Percentiles rank a stretch among this genome's conserved stretches.
phyloP scores from a whole-genome alignment of 768 basidiomycete genomes.

The Rubroboletus pulcherrimus region DNA sequence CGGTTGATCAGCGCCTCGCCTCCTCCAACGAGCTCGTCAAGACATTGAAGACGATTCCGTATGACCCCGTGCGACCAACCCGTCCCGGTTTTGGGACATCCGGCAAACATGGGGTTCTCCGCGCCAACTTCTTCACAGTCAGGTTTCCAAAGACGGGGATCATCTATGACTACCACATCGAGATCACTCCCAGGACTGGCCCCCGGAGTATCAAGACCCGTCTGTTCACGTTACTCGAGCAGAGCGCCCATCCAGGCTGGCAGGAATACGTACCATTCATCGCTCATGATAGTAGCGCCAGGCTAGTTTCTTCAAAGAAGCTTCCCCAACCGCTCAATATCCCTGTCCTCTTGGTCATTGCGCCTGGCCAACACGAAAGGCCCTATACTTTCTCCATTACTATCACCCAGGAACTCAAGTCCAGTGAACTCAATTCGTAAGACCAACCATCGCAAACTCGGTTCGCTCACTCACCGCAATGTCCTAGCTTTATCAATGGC shows the following conservation, averaged over 20 bases:
- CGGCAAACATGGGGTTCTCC: constrained; percentile 39
- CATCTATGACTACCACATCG: constrained; percentile 45
- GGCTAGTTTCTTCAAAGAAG: constrained; percentile 38
- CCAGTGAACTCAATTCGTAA: constrained; percentile 31
- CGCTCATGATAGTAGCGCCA: constrained; percentile 41
- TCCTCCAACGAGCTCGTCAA: constrained; percentile 25
- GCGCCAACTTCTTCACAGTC: constrained; percentile 50
- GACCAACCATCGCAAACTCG: constrained; percentile 3
- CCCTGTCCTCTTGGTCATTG: constrained; percentile 24
- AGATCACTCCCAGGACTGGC: constrained; percentile 33
- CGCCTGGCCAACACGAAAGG: constrained; percentile 29
- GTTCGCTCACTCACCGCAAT: neutral
- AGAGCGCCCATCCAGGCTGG: constrained; percentile 36
- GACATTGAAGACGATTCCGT: constrained; percentile 26
- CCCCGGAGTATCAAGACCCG: constrained; percentile 37
- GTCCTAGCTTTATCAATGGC: constrained; percentile 39
- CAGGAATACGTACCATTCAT: constrained; percentile 28
- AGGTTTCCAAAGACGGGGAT: constrained; percentile 35
- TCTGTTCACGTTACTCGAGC: constrained; percentile 43
- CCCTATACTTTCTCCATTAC: constrained; percentile 38
- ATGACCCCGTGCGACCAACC: constrained; percentile 38
- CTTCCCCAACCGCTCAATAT: constrained; percentile 38
- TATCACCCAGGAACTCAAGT: constrained; percentile 29
- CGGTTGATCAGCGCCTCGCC: constrained; percentile 34
- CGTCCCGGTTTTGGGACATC: constrained; percentile 45